A percentile compares a stretch with the other conserved stretches of the same genome.
phyloP scores from a whole-genome alignment of 176 grass and related monocot species.

The Zoysia pacifica region DNA sequence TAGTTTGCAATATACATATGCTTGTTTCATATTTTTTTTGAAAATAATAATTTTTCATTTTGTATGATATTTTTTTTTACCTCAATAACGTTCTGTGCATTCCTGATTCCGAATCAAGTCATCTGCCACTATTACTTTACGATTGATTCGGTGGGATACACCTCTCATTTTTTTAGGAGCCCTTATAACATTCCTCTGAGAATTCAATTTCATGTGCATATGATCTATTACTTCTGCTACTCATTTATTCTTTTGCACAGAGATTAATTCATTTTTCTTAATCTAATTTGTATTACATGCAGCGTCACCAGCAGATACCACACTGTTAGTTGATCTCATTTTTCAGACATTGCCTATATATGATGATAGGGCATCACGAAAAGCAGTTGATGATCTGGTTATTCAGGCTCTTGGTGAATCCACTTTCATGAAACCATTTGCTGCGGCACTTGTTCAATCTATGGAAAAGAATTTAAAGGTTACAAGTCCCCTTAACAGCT shows the following conservation, averaged over 20 bases:
- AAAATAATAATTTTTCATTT: too few relatives aligned
- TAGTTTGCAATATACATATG: not conserved
- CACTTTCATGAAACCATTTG: constrained; percentile 82
- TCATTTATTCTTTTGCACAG: constrained; percentile 2
- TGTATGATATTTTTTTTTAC: not conserved
- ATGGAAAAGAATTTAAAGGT: constrained; percentile 87
- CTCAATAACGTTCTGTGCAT: not conserved
- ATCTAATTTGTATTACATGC: constrained; percentile 36
- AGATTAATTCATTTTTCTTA: constrained; percentile 35
- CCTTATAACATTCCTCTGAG: not conserved
- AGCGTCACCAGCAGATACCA: constrained; percentile 57
- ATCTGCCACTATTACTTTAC: constrained; percentile 1
- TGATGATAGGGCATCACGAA: constrained; percentile 87
- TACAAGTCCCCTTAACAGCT: constrained; percentile 66
- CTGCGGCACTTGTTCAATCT: constrained; percentile 68
- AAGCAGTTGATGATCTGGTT: constrained; percentile 83
- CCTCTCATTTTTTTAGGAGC: not conserved
- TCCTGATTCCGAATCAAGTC: not conserved
- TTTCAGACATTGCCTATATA: constrained; percentile 87
- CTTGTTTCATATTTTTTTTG: not conserved
- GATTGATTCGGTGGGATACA: not conserved
- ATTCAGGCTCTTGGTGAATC: constrained; percentile 63
- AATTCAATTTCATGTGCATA: not conserved
- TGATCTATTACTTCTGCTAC: not conserved
- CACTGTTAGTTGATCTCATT: constrained; percentile 73